Base-by-base conservation (phyloP, 2,329 filamentous ascomycete genomes). In the Calonectria naviculata region DNA sequence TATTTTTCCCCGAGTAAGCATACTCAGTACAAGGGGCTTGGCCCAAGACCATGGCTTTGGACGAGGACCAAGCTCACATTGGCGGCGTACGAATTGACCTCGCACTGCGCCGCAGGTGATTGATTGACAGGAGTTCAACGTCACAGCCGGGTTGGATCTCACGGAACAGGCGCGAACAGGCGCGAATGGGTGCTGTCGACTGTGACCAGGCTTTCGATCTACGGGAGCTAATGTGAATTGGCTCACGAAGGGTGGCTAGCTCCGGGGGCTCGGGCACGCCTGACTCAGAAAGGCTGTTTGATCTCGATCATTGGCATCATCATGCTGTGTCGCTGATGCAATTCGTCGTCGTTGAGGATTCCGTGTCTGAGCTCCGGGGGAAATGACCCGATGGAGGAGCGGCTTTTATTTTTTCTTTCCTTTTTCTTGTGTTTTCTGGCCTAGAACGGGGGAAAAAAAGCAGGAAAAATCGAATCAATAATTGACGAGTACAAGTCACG, bases 51-150 rank as follows among this genome's bases (percentile, higher is more conserved):
- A 67, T 41, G 31, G 65, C 13, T 61, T 61, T 54, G 54, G 65
- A 46, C 19, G 41, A 17, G 34, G 46, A 12, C 36, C 54, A 61
- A 61, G 65, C 41, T 36, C 29, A 47, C 17, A 29, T 60, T 47
- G 42, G 29, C 52, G 36, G 28, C 31, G 54, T 29, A 60, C 41
- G 41, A 61, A 67, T 44, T 44, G 36, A 56, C 42, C 65, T 67
- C 44, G 26, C 64, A 56, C 64, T 36, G 36, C 44, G 29, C 24
- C 47, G 47, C 41, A 58, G 52, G 36, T 56, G 36, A 8, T 44
- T 38, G 63, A 65, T 56, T 65, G 63, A 65, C 63, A 65, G 63
- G 63, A 65, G 63, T 24, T 19, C 52, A 38, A 65, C 17, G 61
- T 47, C 36, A 65, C 36, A 65, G 38, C 26, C 26, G 44, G 5